Conservation (phyloP, 2,329 filamentous ascomycete genomes). For the Clarireedia homoeocarpa region DNA sequence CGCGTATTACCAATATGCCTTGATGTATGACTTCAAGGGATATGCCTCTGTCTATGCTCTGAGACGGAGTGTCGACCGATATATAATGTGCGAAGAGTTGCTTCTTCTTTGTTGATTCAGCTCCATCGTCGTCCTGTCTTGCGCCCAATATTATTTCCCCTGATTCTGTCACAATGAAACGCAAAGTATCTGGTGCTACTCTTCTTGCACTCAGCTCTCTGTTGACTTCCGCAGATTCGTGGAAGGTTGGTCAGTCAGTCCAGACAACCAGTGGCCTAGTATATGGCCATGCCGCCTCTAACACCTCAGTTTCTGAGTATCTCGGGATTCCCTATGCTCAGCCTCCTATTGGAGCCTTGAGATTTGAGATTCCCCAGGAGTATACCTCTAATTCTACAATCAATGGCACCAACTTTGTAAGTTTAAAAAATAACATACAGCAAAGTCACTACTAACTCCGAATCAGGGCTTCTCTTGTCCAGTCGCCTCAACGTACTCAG, state of each 20-base stretch:
- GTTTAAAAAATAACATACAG: slow-evolving; percentile 9
- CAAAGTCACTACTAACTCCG: slow-evolving; percentile 12
- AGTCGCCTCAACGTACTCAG: too few relatives aligned
- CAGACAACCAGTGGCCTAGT: slow-evolving; percentile 25
- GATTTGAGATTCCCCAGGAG: slow-evolving; percentile 27
- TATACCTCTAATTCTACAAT: slow-evolving; percentile 13
- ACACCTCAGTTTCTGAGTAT: slow-evolving; percentile 27
- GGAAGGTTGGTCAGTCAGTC: slow-evolving; percentile 24
- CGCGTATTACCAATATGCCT: too few relatives aligned
- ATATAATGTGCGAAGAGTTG: too few relatives aligned
- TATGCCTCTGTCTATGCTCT: too few relatives aligned
- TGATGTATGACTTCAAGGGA: too few relatives aligned
- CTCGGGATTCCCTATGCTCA: slow-evolving; percentile 35
- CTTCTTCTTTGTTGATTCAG: too few relatives aligned
- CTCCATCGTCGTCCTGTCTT: too few relatives aligned
- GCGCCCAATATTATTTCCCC: too few relatives aligned
- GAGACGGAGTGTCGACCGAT: too few relatives aligned
- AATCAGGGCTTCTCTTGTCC: slow-evolving; percentile 13
- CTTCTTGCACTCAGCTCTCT: too few relatives aligned
- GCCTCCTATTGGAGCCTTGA: slow-evolving; percentile 32
- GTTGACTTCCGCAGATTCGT: background rate
- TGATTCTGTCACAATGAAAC: too few relatives aligned
- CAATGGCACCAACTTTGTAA: slow-evolving; percentile 23
- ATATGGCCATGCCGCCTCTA: slow-evolving; percentile 20
- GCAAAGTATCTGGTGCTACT: too few relatives aligned